Conservation (phyloP, 108 stramenopile species). For the Mediolabrus comicus region DNA sequence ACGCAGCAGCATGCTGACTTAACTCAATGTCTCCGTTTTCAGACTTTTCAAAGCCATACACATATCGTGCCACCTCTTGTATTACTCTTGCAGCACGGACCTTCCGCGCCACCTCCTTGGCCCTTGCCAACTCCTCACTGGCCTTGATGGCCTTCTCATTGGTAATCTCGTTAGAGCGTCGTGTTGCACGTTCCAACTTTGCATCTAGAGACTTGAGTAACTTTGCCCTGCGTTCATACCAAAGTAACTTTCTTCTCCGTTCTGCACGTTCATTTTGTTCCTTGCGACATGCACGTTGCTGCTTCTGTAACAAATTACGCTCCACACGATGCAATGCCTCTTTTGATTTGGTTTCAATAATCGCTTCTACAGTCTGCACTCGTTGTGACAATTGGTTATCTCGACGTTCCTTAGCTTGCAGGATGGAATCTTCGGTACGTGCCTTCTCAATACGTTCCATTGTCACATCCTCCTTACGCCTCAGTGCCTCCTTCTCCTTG, state of each 20-base stretch:
- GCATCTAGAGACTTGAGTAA: conserved; percentile 23
- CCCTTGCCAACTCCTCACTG: conserved; percentile 22
- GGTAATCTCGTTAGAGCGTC: background rate
- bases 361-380: background rate
- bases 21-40: background rate
- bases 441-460: conserved; percentile 8
- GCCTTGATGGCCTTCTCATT: conserved; percentile 21
- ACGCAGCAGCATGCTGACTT: conserved; percentile 28
- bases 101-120: conserved; percentile 28
- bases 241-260: conserved; percentile 11
- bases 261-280: conserved; percentile 35
- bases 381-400: conserved; percentile 7
- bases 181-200: conserved; percentile 22
- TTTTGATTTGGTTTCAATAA: conserved; percentile 5
- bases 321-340: conserved; percentile 1
- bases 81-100: conserved; percentile 22
- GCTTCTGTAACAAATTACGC: conserved; percentile 21
- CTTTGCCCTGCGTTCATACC: conserved; percentile 20
- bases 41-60: conserved; percentile 6
- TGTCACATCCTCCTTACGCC: conserved; percentile 20
- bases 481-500: conserved; percentile 11
- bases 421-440: conserved; percentile 13
- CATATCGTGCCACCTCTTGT: conserved; percentile 10
- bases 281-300: conserved; percentile 16
- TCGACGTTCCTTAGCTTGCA: conserved; percentile 19